Conservation (phyloP, 441 rosid species). For the Erodium trifolium region DNA sequence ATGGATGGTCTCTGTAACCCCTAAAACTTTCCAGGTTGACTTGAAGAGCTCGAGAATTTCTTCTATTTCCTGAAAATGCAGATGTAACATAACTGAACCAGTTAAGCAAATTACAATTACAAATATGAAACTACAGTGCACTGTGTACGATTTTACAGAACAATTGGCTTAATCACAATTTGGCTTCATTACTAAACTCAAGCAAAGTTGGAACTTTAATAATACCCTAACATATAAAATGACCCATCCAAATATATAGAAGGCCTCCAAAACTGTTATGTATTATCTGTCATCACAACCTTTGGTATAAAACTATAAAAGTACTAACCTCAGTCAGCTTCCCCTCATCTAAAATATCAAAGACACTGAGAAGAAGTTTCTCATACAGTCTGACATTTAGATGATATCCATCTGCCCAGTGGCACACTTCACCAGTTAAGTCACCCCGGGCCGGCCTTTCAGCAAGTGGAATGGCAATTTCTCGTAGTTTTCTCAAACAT, state of each 20-base stretch:
- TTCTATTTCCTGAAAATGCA: conserved; percentile 72
- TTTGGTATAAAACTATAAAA: conserved; percentile 10
- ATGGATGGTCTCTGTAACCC: conserved; percentile 93
- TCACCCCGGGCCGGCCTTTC: conserved; percentile 99
- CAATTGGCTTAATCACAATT: conserved; percentile 1
- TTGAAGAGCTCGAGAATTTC: conserved; percentile 94
- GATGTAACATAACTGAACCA: conserved; percentile 19
- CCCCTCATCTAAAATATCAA: conserved; percentile 93
- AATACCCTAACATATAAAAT: neutral
- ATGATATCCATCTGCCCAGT: conserved; percentile 99
- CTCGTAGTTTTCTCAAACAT: conserved; percentile 82
- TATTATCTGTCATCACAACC: conserved; percentile 13
- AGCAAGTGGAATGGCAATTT: conserved; percentile 83
- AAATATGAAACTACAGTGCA: conserved; percentile 1
- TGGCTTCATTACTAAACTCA: conserved; percentile 8
- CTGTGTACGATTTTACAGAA: conserved; percentile 9
- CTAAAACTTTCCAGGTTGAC: conserved; percentile 95
- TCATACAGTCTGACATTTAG: conserved; percentile 85
- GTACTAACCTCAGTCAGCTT: conserved; percentile 80
- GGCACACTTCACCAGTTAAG: conserved; percentile 98
- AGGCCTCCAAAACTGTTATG: neutral
- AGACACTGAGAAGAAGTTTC: conserved; percentile 88
- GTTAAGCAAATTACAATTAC: conserved; percentile 12
- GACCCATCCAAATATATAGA: neutral
- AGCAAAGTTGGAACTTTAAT: neutral